Evolutionary conservation across 768 basidiomycete genomes (phyloP).

Genomic region (Tylopilus rubrobrunneus): DNA sequence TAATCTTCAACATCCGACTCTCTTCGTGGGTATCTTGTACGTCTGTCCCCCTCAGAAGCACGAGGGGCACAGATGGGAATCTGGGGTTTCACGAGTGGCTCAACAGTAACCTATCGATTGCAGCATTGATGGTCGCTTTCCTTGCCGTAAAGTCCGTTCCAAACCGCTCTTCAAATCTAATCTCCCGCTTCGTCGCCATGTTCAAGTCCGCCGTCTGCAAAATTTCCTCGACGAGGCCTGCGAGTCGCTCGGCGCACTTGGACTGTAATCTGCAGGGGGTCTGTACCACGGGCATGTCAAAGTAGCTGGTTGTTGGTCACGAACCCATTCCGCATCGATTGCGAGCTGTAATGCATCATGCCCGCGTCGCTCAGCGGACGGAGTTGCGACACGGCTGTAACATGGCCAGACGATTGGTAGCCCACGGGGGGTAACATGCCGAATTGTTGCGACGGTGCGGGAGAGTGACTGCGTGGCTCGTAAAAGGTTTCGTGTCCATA

Average conservation of each 20-base stretch:
- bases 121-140: slow-evolving; percentile 71
- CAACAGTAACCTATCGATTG: slow-evolving; percentile 70
- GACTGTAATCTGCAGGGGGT: slow-evolving; percentile 44
- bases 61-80: neutral
- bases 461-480: slow-evolving; percentile 70
- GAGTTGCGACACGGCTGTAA: slow-evolving; percentile 57
- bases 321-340: slow-evolving; percentile 60
- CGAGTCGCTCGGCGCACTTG: slow-evolving; percentile 52
- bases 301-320: slow-evolving; percentile 70
- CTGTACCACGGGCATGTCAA: slow-evolving; percentile 55
- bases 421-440: slow-evolving; percentile 57
- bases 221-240: slow-evolving; percentile 74
- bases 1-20: too few species aligned
- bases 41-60: slow-evolving; percentile 4
- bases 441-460: slow-evolving; percentile 62
- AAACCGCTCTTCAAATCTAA: slow-evolving; percentile 82
- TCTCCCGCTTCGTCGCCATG: slow-evolving; percentile 87
- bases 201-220: slow-evolving; percentile 81
- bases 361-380: slow-evolving; percentile 31
- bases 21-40: neutral
- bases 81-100: slow-evolving; percentile 34
- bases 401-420: slow-evolving; percentile 67
- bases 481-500: slow-evolving; percentile 89
- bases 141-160: slow-evolving; percentile 71
- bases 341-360: slow-evolving; percentile 50